Base-by-base conservation (phyloP, 768 basidiomycete genomes). In the Megacollybia marginata region DNA sequence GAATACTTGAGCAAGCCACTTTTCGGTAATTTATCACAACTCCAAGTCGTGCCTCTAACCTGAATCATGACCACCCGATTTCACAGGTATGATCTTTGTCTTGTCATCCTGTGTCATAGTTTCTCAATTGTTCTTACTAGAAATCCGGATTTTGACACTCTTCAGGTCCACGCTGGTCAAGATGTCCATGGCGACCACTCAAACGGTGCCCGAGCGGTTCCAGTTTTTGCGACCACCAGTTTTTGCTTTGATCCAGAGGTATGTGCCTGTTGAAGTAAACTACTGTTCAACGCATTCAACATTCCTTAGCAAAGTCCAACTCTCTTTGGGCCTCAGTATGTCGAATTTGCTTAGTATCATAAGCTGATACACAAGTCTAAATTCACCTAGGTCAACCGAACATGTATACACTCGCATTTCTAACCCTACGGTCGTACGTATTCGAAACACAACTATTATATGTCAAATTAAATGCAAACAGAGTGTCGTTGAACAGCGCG, bases 321-420 rank as follows among this genome's bases (percentile, higher is more conserved):
- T n/a, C n/a, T n/a, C n/a, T n/a, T n/a, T n/a, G n/a, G n/a, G n/a
- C n/a, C n/a, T n/a, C n/a, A n/a, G n/a, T n/a, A n/a, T n/a, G n/a
- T 36, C 35, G 35, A 16, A 36, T 36, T 36, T 36, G 35, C 10
- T 36, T 16, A 10, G 35, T 36, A 16, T 36, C 10, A 10, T 36
- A 16, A 36, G 35, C 35, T 10, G 10, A 10, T 16, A 36, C 16
- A 16, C 35, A 36, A 10, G 35, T 16, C 10, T 16, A 36, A 36
- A 36, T 10, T 10, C 10, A 10, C 35, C 16, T 10, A 10, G 35
- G 35, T 36, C 35, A 10, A 36, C 35, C 10, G 35, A 16, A 36
- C 10, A 82, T 62, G 76, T 82, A 48, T 86, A 87, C 58, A 79
- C 78, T 23, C 79, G 85, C 6, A 80, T 86, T 46, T 76, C 76